Percentiles rank a stretch among this genome's conserved stretches.
Evolutionary conservation across 345 rosid species (phyloP).

Genomic region (Lepidium aucheri): DNA sequence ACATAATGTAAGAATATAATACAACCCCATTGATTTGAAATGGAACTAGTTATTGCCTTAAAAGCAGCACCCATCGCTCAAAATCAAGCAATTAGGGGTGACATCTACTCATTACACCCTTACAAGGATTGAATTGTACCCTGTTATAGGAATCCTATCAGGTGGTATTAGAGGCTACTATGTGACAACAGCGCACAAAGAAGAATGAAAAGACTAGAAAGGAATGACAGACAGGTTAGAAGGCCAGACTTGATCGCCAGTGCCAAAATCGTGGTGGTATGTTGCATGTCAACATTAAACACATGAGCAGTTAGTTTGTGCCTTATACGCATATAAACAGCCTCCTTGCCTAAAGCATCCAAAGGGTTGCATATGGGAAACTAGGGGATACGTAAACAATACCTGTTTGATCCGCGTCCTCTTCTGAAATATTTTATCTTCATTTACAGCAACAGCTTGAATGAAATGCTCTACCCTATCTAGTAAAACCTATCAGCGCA

Average conservation of each 20-base stretch:
- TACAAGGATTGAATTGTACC: background rate
- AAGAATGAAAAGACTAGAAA: background rate
- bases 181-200: background rate
- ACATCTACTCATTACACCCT: background rate
- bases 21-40: background rate
- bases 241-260: background rate
- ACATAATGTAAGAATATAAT: background rate
- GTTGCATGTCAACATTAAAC: background rate
- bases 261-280: conserved; percentile 2
- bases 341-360: background rate
- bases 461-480: conserved; percentile 87
- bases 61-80: background rate
- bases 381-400: background rate
- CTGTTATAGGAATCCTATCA: background rate
- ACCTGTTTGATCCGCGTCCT: conserved; percentile 91
- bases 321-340: background rate
- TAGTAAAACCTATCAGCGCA: conserved; percentile 48
- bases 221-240: background rate
- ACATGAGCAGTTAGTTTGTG: background rate
- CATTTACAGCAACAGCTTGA: conserved; percentile 72
- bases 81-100: background rate
- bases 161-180: background rate
- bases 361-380: background rate
- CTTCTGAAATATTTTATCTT: conserved; percentile 96
- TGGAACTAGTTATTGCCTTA: background rate